Conservation (phyloP, 2,329 filamentous ascomycete genomes). For the Sphaerostilbella broomeana region DNA sequence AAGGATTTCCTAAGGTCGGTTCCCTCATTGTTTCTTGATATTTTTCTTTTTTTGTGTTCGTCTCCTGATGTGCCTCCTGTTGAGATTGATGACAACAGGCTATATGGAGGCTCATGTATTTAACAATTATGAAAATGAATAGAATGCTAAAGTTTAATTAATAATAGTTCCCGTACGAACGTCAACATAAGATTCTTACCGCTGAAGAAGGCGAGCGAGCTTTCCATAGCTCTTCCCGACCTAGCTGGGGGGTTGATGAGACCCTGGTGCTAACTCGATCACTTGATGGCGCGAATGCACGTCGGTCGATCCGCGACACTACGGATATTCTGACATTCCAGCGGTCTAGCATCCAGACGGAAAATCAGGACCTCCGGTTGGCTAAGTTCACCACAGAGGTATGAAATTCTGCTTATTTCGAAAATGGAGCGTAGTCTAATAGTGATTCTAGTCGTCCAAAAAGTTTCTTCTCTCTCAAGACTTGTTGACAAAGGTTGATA, state of each 20-base stretch:
- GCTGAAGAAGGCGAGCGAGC: slow-evolving; percentile 57
- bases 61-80: not conserved
- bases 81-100: slow-evolving; percentile 18
- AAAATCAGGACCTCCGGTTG: slow-evolving; percentile 58
- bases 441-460: slow-evolving; percentile 43
- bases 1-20: slow-evolving; percentile 88
- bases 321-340: slow-evolving; percentile 29
- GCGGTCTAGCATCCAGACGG: slow-evolving; percentile 49
- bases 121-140: slow-evolving; percentile 28
- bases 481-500: slow-evolving; percentile 45
- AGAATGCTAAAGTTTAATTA: slow-evolving; percentile 41
- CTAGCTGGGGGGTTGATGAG: slow-evolving; percentile 71
- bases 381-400: slow-evolving; percentile 55
- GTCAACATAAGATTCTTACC: slow-evolving; percentile 63
- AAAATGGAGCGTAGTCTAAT: slow-evolving; percentile 11
- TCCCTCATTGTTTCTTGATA: slow-evolving; percentile 34
- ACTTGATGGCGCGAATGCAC: slow-evolving; percentile 33
- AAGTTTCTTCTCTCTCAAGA: slow-evolving; percentile 51
- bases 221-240: slow-evolving; percentile 69
- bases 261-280: slow-evolving; percentile 55
- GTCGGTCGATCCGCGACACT: slow-evolving; percentile 22
- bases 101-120: slow-evolving; percentile 27
- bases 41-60: slow-evolving; percentile 27
- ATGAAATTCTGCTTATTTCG: slow-evolving; percentile 1
- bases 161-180: slow-evolving; percentile 78